phyloP scores from a whole-genome alignment of 768 basidiomycete genomes.

The Trichaptum fuscoviolaceum region DNA sequence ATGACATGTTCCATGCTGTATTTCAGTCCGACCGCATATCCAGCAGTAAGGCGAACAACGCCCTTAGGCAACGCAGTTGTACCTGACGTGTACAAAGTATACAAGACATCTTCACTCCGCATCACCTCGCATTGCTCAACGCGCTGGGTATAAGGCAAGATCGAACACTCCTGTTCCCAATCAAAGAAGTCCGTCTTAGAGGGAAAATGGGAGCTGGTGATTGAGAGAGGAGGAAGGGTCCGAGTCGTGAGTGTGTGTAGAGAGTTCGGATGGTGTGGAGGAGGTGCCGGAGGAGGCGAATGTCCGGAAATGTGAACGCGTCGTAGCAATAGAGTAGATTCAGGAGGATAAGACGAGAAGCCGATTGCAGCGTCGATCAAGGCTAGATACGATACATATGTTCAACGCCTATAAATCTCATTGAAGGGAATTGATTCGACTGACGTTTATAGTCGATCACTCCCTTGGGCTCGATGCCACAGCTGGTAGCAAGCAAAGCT shows the following conservation, averaged over 20 bases:
- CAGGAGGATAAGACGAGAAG: neutral
- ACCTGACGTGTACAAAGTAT: slow-evolving; percentile 1
- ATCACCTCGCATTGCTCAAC: neutral
- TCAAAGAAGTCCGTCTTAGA: neutral
- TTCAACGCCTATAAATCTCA: neutral
- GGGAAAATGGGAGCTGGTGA: neutral
- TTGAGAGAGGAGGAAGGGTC: neutral
- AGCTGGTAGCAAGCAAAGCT: slow-evolving; percentile 1
- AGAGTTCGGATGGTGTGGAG: neutral
- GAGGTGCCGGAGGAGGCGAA: neutral
- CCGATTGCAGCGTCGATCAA: neutral
- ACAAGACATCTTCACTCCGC: slow-evolving; percentile 2
- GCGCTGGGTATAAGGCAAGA: neutral
- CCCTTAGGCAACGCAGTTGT: slow-evolving; percentile 1
- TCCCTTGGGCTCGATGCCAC: slow-evolving; percentile 1
- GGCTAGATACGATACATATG: neutral
- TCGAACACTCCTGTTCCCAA: slow-evolving; percentile 1
- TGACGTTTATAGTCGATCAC: slow-evolving; percentile 2
- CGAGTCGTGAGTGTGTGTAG: neutral
- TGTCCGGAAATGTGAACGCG: neutral
- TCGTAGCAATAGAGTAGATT: neutral
- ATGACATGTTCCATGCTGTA: slow-evolving; percentile 1
- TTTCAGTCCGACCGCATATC: neutral
- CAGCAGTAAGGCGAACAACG: neutral
- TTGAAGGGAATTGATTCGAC: neutral